These are phyloP conservation scores for Arthrinium puccinioides DNA, from an alignment of 2,329 filamentous ascomycete genomes.

Conservation along the genomic window DNA sequence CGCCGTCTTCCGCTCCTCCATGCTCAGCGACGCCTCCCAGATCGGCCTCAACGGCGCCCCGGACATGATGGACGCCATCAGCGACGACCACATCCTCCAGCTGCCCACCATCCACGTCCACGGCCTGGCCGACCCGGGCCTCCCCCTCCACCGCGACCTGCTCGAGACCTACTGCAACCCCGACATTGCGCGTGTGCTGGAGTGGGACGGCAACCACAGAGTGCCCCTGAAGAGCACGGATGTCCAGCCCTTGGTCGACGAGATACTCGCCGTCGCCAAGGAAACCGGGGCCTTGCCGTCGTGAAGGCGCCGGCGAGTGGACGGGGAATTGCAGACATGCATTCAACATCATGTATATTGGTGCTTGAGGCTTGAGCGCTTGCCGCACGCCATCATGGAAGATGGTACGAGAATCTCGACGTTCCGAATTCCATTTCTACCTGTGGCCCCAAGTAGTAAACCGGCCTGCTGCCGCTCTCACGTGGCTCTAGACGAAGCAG, in stretches of 20 bases:
- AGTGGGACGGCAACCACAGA: constrained; percentile 69
- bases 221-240: constrained; percentile 62
- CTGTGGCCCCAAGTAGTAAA: too few relatives aligned
- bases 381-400: too few relatives aligned
- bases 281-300: constrained; percentile 27
- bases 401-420: too few relatives aligned
- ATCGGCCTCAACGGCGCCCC: constrained; percentile 35
- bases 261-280: constrained; percentile 43
- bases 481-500: too few relatives aligned
- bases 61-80: constrained; percentile 28
- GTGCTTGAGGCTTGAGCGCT: too few relatives aligned
- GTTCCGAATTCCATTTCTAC: too few relatives aligned
- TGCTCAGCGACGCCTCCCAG: constrained; percentile 17
- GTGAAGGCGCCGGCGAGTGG: too few relatives aligned
- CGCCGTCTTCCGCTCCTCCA: constrained; percentile 16
- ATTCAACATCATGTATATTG: too few relatives aligned
- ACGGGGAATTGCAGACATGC: too few relatives aligned
- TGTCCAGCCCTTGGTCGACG: constrained; percentile 48
- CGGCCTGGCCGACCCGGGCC: constrained; percentile 51
- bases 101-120: constrained; percentile 63
- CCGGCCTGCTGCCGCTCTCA: too few relatives aligned
- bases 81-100: constrained; percentile 37
- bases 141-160: constrained; percentile 51
- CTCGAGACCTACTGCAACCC: constrained; percentile 52
- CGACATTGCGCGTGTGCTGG: constrained; percentile 47